phyloP scores from a whole-genome alignment of 495 filamentous ascomycete genomes.

The Aspergillus indologenus region DNA sequence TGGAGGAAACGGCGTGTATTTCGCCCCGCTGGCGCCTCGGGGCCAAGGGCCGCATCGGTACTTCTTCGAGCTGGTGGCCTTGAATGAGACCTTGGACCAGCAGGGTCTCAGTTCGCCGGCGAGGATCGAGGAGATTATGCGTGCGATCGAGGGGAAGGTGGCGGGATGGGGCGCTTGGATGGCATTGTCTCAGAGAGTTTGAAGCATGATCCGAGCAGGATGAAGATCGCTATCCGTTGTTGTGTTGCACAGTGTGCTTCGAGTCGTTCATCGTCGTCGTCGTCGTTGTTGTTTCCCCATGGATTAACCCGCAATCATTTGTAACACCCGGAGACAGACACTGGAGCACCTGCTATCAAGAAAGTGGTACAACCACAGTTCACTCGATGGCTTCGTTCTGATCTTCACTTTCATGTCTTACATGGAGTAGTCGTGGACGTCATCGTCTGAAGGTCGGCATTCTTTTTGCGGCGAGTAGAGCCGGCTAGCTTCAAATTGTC shows the following conservation, averaged over 20 bases:
- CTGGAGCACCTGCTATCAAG: neutral
- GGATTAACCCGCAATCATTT: neutral
- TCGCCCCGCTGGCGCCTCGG: slow-evolving; percentile 38
- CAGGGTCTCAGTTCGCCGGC: slow-evolving; percentile 29
- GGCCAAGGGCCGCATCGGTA: slow-evolving; percentile 51
- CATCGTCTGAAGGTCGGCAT: neutral
- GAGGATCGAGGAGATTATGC: slow-evolving; percentile 36
- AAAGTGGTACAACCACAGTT: neutral
- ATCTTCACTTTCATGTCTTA: neutral
- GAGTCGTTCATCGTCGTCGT: neutral
- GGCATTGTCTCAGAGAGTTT: slow-evolving; percentile 44
- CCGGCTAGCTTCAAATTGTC: neutral
- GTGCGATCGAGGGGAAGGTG: slow-evolving; percentile 45
- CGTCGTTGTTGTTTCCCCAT: neutral
- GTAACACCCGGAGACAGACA: neutral
- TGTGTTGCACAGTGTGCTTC: neutral
- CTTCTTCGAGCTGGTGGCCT: slow-evolving; percentile 48
- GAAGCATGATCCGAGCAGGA: slow-evolving; percentile 2
- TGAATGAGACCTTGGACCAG: slow-evolving; percentile 37
- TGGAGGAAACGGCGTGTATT: slow-evolving; percentile 34
- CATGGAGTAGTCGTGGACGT: neutral
- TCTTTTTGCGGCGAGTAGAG: neutral
- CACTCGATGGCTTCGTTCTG: neutral
- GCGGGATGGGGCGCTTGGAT: slow-evolving; percentile 52
- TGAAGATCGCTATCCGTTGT: neutral